A percentile compares a stretch with the other conserved stretches of the same genome.
Conservation (phyloP, 225 moss, liverwort and hornwort genomes). For the Asterella californica region DNA sequence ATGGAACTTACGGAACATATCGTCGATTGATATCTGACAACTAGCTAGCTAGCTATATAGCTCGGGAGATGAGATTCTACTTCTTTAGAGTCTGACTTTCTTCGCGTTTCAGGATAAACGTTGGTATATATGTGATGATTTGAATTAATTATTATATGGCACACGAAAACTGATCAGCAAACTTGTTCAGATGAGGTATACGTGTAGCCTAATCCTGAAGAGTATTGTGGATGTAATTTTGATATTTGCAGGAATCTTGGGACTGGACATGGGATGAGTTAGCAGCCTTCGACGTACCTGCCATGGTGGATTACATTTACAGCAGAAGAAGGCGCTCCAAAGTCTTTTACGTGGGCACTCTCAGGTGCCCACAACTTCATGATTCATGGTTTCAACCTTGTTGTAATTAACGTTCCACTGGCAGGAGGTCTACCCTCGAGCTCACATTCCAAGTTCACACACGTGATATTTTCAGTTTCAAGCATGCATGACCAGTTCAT, state of each 20-base stretch:
- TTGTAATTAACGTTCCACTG: too few relatives aligned
- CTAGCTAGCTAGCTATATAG: too few relatives aligned
- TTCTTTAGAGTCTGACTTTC: too few relatives aligned
- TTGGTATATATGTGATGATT: too few relatives aligned
- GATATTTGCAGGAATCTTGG: conserved; percentile 31
- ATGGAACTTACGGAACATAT: too few relatives aligned
- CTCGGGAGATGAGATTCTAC: too few relatives aligned
- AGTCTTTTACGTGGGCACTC: conserved; percentile 40
- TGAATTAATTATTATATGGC: too few relatives aligned
- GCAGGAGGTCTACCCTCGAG: too few relatives aligned
- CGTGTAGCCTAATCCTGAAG: too few relatives aligned
- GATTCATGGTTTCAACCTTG: too few relatives aligned
- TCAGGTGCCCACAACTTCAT: conserved; percentile 22
- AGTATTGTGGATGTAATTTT: neutral
- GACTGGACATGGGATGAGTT: conserved; percentile 47
- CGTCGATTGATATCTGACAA: too few relatives aligned
- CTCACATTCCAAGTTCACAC: neutral
- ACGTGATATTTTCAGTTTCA: neutral
- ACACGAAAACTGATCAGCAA: neutral
- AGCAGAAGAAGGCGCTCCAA: conserved; percentile 19
- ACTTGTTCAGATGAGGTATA: neutral
- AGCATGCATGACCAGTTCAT: neutral
- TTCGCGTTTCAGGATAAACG: too few relatives aligned
- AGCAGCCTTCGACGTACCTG: conserved; percentile 25
- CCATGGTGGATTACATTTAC: conserved; percentile 29